Evolutionary conservation across 306 rosid species (phyloP), one percentile per base, ranked within the genome.

Genomic region (Glycine soja): DNA sequence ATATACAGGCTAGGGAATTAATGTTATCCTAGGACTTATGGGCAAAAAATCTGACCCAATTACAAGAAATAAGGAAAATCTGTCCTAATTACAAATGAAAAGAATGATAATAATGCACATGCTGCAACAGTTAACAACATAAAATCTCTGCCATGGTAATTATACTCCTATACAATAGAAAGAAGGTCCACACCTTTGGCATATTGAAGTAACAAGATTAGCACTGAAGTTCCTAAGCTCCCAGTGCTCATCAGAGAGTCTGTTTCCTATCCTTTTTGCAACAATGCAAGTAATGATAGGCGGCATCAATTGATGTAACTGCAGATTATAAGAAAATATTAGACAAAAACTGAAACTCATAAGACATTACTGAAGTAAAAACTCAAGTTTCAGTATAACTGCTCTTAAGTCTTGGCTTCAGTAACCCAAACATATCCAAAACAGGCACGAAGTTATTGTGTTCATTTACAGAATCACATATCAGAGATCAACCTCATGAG

Each of bases 221-320:
- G 95, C 95, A 15, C 93, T 72, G 72, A 93, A 90, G 85, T 89
- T 85, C 88, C 99, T 89, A 83, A 95, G 97, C 80, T 95, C 95
- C 99, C 99, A 95, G 72, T 95, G 97, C 66, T 91, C 85, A 87
- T 95, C 97, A 77, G 92, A 89, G 70, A 76, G 82, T 80, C 92
- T 87, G 81, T 85, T 91, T 80, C 97, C 99, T 45, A 95, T 77
- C 87, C 85, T 86, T 91, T 90, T 93, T 6, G 97, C 93, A 83
- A 95, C 86, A 84, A 89, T 82, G 90, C 97, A 95, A 75, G 99
- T 95, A 81, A 95, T 86, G 80, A 95, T 79, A 72, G 97, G 83
- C 4, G 99, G 95, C 97, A 95, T 91, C 91, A 95, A 69, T 78
- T 95, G 99, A 85, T 95, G 99, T 73, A 95, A 80, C 97, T 95